phyloP scores from a whole-genome alignment of 345 rosid genomes.

The Rhodamnia rubescens region DNA sequence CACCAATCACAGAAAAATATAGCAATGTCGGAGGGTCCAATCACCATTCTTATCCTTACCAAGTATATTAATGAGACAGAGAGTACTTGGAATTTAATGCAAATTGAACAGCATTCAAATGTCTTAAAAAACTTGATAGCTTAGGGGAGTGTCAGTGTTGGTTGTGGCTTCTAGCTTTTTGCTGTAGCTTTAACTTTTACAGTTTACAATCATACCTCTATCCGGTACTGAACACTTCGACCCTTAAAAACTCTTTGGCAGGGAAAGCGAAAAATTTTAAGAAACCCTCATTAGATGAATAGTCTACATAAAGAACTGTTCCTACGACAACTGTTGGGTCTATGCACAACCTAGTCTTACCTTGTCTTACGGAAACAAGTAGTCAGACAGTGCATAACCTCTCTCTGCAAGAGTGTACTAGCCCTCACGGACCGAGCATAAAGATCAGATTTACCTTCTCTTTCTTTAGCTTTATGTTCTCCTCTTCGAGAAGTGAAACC shows the following conservation, averaged over 20 bases:
- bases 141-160: neutral
- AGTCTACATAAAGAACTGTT: neutral
- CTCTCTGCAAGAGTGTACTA: neutral
- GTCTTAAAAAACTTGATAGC: neutral
- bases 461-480: conserved; percentile 38
- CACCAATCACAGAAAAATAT: neutral
- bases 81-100: neutral
- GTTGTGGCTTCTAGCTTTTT: neutral
- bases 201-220: neutral
- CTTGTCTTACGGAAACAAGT: neutral
- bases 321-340: neutral
- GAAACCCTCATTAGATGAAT: neutral
- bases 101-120: neutral
- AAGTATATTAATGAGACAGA: neutral
- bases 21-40: neutral
- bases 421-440: neutral
- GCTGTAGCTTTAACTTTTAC: neutral
- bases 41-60: neutral
- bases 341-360: neutral
- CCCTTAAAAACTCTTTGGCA: neutral
- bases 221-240: neutral
- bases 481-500: conserved; percentile 38
- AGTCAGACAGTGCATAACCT: neutral
- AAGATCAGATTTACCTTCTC: conserved; percentile 32
- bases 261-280: neutral